A percentile compares a stretch with the other conserved stretches of the same genome.
Conservation (phyloP, 352 stramenopile genomes). For the Phytophthora pisi region DNA sequence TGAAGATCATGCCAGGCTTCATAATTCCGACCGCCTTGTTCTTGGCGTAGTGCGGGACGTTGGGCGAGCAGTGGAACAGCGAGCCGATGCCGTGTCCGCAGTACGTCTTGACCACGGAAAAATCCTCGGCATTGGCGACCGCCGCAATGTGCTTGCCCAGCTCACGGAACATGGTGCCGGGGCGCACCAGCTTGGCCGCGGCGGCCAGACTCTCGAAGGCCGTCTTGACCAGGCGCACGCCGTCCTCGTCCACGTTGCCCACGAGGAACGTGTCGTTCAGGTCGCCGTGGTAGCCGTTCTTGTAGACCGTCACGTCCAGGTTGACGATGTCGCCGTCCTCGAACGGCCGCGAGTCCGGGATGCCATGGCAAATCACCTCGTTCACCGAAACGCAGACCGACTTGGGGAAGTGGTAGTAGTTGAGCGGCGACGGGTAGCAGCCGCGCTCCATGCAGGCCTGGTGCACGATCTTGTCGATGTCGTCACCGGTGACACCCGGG, state of each 20-base stretch:
- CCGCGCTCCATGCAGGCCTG: constrained; percentile 90
- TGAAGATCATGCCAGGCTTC: constrained; percentile 98
- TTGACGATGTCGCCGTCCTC: constrained; percentile 98
- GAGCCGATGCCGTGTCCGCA: constrained; percentile 98
- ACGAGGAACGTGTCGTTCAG: constrained; percentile 99
- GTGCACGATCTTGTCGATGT: constrained; percentile 97
- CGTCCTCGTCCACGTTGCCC: constrained; percentile 95
- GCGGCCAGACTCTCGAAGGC: constrained; percentile 94
- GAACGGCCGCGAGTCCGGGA: constrained; percentile 95
- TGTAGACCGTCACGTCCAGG: constrained; percentile 97
- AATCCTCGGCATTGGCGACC: constrained; percentile 85
- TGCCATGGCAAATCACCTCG: constrained; percentile 97
- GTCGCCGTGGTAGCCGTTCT: constrained; percentile 97
- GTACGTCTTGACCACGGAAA: constrained; percentile 97
- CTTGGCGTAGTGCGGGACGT: constrained; percentile 98
- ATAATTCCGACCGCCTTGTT: constrained; percentile 98
- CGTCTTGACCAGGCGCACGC: constrained; percentile 91
- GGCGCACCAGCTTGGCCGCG: constrained; percentile 91
- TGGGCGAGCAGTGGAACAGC: constrained; percentile 97
- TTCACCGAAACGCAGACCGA: constrained; percentile 92
- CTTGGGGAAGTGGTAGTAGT: constrained; percentile 99
- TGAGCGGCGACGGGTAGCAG: constrained; percentile 97
- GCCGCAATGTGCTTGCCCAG: constrained; percentile 94
- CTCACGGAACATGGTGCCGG: constrained; percentile 96
- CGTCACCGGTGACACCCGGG: constrained; percentile 94